Base-by-base conservation (phyloP, 371 early-diverging fungal species). In the Mucor plumbeus region DNA sequence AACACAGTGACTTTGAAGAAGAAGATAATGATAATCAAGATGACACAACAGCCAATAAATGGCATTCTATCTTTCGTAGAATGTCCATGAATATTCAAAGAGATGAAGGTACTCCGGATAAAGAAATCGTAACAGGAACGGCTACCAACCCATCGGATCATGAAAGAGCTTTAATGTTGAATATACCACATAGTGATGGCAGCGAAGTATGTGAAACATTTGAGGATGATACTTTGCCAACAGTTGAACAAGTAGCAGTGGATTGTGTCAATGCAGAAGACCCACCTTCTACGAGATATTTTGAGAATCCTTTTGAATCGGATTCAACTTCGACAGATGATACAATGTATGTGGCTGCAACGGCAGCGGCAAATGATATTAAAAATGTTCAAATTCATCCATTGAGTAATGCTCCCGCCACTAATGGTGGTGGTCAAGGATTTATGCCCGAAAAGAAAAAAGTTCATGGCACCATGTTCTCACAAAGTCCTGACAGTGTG, bases 241-340 rank as follows among this genome's bases (percentile, higher is more conserved):
- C 79, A 6, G 71, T 79, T 14, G 79, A 83, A 65, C 81, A 83
- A 54, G 43, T 59, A 1, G 41, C 34, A 36, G 44, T 39, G 3
- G 64, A 64, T 44, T 41, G 26, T 19, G 61, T 75, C 9, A 69
- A 59, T 36, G 66, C 39, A 9, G 60, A 72, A 8, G 44, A 60
- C 9, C 33, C 39, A n/a, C 63, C 65, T 21, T 70, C 69, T 35
- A 58, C 67, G n/a, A 75, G 68, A 34, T 83, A 78, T 67, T 80
- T 82, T 57, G 80, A 80, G 53, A 77, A 77, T 48, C 79, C 83
- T 5, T 79, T 80, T 61, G 78, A 72, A 21, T 69, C 74, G 3
- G 76, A 80, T 21, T 48, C 53, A 17, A 50, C 62, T 36, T 62
- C 62, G 26, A 62, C 62, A 21, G 50, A 62, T 19, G 53, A 61